Evolutionary conservation across 2,329 filamentous ascomycete genomes (phyloP), one percentile per base, ranked within the genome.

Genomic region (Penicillium sp.): DNA sequence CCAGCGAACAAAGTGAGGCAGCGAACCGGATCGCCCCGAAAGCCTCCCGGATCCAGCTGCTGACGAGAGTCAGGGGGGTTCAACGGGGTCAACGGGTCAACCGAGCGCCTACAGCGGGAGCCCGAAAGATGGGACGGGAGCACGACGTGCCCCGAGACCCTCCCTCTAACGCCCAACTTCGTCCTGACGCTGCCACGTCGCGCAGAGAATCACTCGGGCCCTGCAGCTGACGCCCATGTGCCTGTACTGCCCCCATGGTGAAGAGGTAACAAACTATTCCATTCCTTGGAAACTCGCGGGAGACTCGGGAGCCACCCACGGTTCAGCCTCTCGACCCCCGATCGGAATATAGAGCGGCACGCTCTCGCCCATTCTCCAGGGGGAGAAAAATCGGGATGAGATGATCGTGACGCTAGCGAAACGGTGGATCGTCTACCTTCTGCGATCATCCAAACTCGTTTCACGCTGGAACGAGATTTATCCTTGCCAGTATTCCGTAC

Each of bases 11-110:
- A 69, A 70, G 64, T 70, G 68, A 71, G 65, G 69, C 68, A 65
- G 65, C 68, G 65, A 71, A 69, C 66, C 69, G 69, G 69, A 70
- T 68, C 51, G 51, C 52, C 48, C 55, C 48, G 55, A 56, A 33
- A 16, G 9, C 45, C 38, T 50, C 54, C 67, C 64, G 66, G 54
- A n/a, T 18, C 20, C 18, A 20, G 5, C 8, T 14, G 18, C 16
- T 14, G 6, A 7, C 16, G n/a, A 27, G 10, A 20, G n/a, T 31
- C 25, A 18, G 9, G 27, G 27, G 27, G 41, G n/a, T 8, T 20
- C 5, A 28, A 24, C 7, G 22, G 22, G n/a, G 25, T 16, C 20
- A 22, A 22, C 20, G 20, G 20, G 20, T 18, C 39, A 28, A 40
- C 39, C 18, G 16, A 18, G 59, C 59, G 59, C 59, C 51, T 62